Evolutionary conservation across 345 rosid species (phyloP).

Genomic region (Lepidium sativum): DNA sequence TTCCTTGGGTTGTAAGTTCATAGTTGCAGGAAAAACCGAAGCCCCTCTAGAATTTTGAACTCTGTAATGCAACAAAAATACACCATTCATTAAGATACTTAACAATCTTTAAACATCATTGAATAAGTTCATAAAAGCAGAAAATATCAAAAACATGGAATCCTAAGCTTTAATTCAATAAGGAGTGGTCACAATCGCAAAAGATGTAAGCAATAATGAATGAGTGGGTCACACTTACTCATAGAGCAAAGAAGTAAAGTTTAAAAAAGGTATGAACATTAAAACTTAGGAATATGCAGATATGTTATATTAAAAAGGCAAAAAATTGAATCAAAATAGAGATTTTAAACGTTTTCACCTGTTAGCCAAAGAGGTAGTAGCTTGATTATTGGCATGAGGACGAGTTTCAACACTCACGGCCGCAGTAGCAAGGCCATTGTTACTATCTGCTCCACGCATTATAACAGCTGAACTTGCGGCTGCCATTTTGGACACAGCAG

Average conservation of each 20-base stretch:
- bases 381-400: slow-evolving; percentile 29
- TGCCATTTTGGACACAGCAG: slow-evolving; percentile 32
- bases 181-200: slow-evolving; percentile 5
- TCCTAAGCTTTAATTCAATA: slow-evolving; percentile 14
- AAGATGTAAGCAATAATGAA: slow-evolving; percentile 28
- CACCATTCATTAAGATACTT: background rate
- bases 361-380: slow-evolving; percentile 28
- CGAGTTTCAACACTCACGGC: slow-evolving; percentile 13
- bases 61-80: slow-evolving; percentile 25
- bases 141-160: background rate
- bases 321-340: background rate
- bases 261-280: slow-evolving; percentile 28
- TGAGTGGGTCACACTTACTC: slow-evolving; percentile 39
- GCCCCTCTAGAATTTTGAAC: slow-evolving; percentile 28
- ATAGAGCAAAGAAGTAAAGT: slow-evolving; percentile 8
- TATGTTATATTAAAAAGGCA: background rate
- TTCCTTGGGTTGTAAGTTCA: slow-evolving; percentile 31
- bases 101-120: background rate
- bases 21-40: slow-evolving; percentile 27
- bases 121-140: slow-evolving; percentile 1
- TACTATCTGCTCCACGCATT: slow-evolving; percentile 30
- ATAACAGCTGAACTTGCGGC: slow-evolving; percentile 26
- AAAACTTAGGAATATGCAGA: slow-evolving; percentile 34
- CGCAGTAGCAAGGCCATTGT: slow-evolving; percentile 19
- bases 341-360: slow-evolving; percentile 25